Conservation (phyloP, 140 eudicot genomes). For the Senecio squalidus region DNA sequence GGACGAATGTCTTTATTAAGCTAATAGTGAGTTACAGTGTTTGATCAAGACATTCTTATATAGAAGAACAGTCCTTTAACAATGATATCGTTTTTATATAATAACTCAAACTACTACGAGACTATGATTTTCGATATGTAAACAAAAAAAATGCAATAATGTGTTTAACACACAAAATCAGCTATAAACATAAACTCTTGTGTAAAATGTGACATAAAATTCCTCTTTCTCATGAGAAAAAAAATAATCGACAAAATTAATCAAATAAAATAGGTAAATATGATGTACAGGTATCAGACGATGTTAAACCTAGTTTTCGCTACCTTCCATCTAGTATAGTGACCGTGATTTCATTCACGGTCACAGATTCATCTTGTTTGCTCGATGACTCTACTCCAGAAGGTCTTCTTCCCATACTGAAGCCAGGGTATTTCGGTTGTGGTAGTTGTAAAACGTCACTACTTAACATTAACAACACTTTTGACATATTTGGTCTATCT, state of each 20-base stretch:
- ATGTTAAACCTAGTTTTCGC: neutral
- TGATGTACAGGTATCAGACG: neutral
- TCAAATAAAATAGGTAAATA: neutral
- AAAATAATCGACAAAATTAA: neutral
- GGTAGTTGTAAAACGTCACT: slow-evolving; percentile 14
- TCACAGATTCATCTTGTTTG: slow-evolving; percentile 24
- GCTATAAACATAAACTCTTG: neutral
- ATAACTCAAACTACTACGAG: too few species aligned
- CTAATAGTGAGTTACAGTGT: too few species aligned
- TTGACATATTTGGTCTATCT: slow-evolving; percentile 29
- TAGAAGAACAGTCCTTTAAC: too few species aligned
- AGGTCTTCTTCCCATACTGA: slow-evolving; percentile 11
- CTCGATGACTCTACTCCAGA: slow-evolving; percentile 22
- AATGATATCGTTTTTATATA: too few species aligned
- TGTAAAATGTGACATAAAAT: neutral
- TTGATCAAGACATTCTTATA: too few species aligned
- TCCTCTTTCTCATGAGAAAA: neutral
- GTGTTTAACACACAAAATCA: neutral
- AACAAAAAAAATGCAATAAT: too few species aligned
- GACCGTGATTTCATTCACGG: slow-evolving; percentile 28
- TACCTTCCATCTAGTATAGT: slow-evolving; percentile 31
- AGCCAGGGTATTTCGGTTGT: slow-evolving; percentile 24
- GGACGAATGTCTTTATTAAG: too few species aligned
- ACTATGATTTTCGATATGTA: too few species aligned
- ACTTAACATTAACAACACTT: slow-evolving; percentile 21